Evolutionary conservation across 129 eudicot species (phyloP), one percentile per base, ranked within the genome.

Genomic region (Saposhnikovia divaricata): DNA sequence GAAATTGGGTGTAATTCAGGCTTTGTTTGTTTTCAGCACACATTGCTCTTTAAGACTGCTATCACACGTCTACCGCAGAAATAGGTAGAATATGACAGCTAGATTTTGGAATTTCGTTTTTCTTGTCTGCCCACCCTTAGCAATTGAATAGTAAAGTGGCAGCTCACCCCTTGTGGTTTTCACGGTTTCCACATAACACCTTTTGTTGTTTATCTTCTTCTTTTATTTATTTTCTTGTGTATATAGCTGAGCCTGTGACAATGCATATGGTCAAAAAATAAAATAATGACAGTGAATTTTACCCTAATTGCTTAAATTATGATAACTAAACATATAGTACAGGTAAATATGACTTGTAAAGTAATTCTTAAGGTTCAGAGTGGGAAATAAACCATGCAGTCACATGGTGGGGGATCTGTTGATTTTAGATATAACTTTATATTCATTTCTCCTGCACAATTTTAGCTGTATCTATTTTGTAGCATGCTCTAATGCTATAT

Each of bases 401-500:
- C 73, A 12, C 34, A 1, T 68, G 42, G 34, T 12, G 40, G 23
- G 42, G 31, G 42, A 68, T 68, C 40, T 68, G 4, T 14, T 15
- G 42, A 68, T 68, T 28, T 68, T 34, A 68, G 9, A 14, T 31
- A 1, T 31, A 27, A 15, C 23, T 14, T 31, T 31, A 19, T 68
- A 3, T 68, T 68, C 21, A 31, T 13, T 68, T 68, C 6, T 13
- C 13, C 19, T 71, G 45, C 50, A 21, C 28, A 40, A 74, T 53
- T 82, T 48, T 47, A 69, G 57, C 34, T 57, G 71, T 72, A 42
- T 65, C 53, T 59, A 43, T 57, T 55, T 79, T 83, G 48, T 80
- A 81, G 75, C 69, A 42, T 53, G 55, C 75, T 45, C 73, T 87
- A 73, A 77, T 18, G 50, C 9, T 25, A 75, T 37, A 39, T 82